phyloP scores from a whole-genome alignment of 192 early-diverging fungal genomes.

The Physocladia obscura region DNA sequence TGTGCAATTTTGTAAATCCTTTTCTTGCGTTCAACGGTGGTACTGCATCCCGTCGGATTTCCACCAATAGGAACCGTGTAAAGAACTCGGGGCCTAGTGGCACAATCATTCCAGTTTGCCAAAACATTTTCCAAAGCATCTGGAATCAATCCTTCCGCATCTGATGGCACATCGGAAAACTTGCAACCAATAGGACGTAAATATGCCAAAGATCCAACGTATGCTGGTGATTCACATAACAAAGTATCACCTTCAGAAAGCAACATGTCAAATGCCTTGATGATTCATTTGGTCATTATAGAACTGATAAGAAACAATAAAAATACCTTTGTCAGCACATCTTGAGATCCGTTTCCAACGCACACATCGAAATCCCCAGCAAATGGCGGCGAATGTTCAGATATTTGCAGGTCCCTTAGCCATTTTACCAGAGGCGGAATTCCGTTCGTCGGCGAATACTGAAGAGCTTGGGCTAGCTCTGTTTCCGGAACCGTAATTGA shows the following conservation, averaged over 20 bases:
- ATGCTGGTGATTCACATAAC: constrained; percentile 51
- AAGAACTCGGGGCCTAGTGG: constrained; percentile 31
- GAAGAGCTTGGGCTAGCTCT: constrained; percentile 42
- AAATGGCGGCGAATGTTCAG: constrained; percentile 43
- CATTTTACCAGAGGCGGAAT: constrained; percentile 47
- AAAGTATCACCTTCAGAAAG: constrained; percentile 39
- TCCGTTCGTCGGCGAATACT: constrained; percentile 56
- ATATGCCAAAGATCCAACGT: constrained; percentile 54
- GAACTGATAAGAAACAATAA: not conserved
- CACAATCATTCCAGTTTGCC: constrained; percentile 28
- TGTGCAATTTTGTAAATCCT: constrained; percentile 75
- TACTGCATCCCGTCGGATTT: constrained; percentile 87
- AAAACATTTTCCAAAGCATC: constrained; percentile 33
- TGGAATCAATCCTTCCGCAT: constrained; percentile 39
- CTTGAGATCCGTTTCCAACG: constrained; percentile 56
- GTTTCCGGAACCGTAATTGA: constrained; percentile 32
- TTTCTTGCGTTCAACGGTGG: constrained; percentile 72
- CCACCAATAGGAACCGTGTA: constrained; percentile 77
- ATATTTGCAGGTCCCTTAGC: constrained; percentile 46
- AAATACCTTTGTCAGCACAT: constrained; percentile 52
- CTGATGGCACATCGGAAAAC: constrained; percentile 43
- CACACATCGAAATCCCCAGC: constrained; percentile 46
- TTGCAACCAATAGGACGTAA: constrained; percentile 44
- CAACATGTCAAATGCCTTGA: constrained; percentile 50
- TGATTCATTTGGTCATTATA: not conserved